These are phyloP conservation scores for Penicillium crystallinum DNA, from an alignment of 495 filamentous ascomycete species.

Conservation along the genomic window DNA sequence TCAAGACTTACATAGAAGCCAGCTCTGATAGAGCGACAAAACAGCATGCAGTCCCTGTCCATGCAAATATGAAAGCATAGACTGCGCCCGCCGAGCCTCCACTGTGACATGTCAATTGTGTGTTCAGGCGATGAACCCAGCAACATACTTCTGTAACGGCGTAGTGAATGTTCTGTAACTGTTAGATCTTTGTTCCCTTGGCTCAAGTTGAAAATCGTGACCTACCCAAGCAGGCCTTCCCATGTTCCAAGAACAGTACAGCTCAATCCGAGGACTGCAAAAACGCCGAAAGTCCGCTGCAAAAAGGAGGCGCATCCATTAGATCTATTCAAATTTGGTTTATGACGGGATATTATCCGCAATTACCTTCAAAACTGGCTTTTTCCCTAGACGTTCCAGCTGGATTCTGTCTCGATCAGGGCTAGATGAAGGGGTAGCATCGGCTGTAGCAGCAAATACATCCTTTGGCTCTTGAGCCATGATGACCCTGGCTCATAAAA, in stretches of 20 bases:
- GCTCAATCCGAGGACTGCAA: conserved; percentile 47
- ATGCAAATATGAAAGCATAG: conserved; percentile 48
- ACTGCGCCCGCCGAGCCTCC: conserved; percentile 49
- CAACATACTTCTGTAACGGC: conserved; percentile 18
- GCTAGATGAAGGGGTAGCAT: background rate
- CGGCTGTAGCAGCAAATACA: background rate
- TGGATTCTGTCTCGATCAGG: background rate
- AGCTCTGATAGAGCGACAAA: conserved; percentile 36
- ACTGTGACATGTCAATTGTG: conserved; percentile 11
- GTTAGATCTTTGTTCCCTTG: background rate
- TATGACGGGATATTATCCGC: too few relatives aligned
- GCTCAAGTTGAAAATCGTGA: background rate
- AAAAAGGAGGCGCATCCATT: background rate
- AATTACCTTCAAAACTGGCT: background rate
- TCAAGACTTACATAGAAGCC: conserved; percentile 33
- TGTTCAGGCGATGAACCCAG: background rate
- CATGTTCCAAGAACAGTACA: conserved; percentile 48
- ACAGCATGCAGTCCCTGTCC: conserved; percentile 29
- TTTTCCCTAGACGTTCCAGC: background rate
- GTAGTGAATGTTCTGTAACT: background rate
- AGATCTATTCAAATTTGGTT: too few relatives aligned
- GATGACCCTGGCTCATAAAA: background rate
- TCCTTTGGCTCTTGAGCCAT: background rate
- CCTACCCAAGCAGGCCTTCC: conserved; percentile 26
- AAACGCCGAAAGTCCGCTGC: conserved; percentile 43